A percentile compares a stretch with the other conserved stretches of the same genome.
Evolutionary conservation across 2,329 filamentous ascomycete genomes (phyloP).

Genomic region (Diaporthe longicolla): DNA sequence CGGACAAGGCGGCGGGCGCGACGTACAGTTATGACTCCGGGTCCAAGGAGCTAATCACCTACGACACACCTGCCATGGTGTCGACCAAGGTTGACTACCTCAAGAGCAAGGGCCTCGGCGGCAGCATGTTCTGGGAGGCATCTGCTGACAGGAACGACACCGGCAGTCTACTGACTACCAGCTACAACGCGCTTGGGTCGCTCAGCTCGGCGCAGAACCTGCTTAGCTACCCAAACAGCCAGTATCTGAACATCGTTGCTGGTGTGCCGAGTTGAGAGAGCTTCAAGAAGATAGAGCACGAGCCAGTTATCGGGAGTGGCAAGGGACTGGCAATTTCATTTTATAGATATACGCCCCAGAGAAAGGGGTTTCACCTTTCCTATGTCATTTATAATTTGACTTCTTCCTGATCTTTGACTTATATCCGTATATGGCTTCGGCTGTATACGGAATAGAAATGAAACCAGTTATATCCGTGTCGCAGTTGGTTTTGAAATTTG

Average conservation of each 20-base stretch:
- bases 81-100: slow-evolving; percentile 77
- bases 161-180: slow-evolving; percentile 72
- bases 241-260: slow-evolving; percentile 68
- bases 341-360: not conserved
- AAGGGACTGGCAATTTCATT: not conserved
- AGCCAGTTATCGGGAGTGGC: not conserved
- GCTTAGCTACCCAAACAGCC: slow-evolving; percentile 66
- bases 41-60: slow-evolving; percentile 77
- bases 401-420: not conserved
- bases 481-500: too few relatives aligned
- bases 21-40: slow-evolving; percentile 78
- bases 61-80: slow-evolving; percentile 75
- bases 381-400: slow-evolving; percentile 2
- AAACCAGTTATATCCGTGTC: too few relatives aligned
- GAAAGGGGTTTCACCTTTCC: not conserved
- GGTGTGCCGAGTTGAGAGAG: slow-evolving; percentile 47
- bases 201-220: slow-evolving; percentile 64
- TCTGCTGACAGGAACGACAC: slow-evolving; percentile 74
- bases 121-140: slow-evolving; percentile 90
- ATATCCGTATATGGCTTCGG: too few relatives aligned
- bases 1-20: slow-evolving; percentile 71
- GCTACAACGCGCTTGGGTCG: slow-evolving; percentile 57
- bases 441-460: too few relatives aligned
- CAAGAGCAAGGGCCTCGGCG: slow-evolving; percentile 73
- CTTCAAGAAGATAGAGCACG: too few relatives aligned